Conservation (phyloP, 306 rosid species). For the Trichosanthes truncata region DNA sequence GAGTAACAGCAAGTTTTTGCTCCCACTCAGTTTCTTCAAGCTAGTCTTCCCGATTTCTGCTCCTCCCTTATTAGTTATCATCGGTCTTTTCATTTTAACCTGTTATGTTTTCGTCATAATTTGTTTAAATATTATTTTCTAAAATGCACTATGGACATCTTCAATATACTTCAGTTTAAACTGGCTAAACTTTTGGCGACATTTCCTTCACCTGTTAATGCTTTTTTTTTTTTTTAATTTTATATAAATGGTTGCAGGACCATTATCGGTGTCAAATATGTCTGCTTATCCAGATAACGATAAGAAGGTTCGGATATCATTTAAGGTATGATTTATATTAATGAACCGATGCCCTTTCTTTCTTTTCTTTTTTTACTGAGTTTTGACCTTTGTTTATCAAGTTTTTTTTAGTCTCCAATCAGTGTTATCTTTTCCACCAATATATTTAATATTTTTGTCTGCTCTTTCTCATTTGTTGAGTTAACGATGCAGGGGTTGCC, state of each 20-base stretch:
- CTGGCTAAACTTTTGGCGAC: background rate
- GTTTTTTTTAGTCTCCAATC: background rate
- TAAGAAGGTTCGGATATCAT: constrained; percentile 39
- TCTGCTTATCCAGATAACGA: constrained; percentile 25
- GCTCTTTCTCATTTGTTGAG: constrained; percentile 19
- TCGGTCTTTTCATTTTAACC: background rate
- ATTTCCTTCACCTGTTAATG: background rate
- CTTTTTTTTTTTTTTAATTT: background rate
- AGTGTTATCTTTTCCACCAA: background rate
- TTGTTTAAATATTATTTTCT: background rate
- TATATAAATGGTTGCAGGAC: constrained; percentile 30
- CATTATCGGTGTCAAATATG: constrained; percentile 39
- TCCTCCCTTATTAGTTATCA: background rate
- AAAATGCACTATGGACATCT: background rate
- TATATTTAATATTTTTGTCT: background rate
- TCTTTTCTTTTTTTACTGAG: background rate
- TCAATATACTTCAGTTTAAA: background rate
- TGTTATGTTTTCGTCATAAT: background rate
- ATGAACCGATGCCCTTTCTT: background rate
- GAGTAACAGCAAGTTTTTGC: background rate
- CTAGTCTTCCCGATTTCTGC: background rate
- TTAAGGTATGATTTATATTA: constrained; percentile 31
- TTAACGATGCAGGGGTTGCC: constrained; percentile 45
- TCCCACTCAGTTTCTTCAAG: background rate
- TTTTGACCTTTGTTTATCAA: background rate